Evolutionary conservation across 2,329 filamentous ascomycete species (phyloP).

Genomic region (Juglanconis oblonga): DNA sequence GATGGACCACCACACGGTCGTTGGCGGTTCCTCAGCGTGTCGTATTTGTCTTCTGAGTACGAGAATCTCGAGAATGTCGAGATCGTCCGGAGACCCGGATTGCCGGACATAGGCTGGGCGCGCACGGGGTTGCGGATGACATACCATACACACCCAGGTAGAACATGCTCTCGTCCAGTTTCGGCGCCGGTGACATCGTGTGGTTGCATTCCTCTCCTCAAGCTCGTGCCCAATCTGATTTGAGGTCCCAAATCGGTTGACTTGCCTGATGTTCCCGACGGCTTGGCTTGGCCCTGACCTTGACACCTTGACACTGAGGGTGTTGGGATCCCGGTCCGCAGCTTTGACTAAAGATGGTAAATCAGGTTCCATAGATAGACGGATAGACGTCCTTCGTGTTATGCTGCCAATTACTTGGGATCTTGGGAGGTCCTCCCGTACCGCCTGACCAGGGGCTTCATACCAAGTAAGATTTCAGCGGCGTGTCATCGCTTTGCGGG

Average conservation of each 20-base stretch:
- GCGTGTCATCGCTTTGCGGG: no score
- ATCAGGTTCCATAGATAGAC: neutral
- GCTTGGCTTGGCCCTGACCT: neutral
- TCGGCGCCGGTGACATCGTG: neutral
- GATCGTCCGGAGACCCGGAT: neutral
- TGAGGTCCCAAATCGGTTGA: neutral
- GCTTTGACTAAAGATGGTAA: neutral
- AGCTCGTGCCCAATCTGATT: neutral
- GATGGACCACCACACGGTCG: no score
- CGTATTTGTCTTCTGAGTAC: no score
- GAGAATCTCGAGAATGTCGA: neutral
- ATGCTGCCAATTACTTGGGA: constrained; percentile 1
- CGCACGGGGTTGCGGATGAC: neutral
- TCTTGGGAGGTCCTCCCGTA: neutral
- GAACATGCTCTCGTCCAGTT: no score
- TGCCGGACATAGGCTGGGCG: neutral
- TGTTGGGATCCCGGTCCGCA: neutral
- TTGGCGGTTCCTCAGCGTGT: no score
- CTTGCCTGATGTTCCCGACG: neutral
- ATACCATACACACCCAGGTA: neutral
- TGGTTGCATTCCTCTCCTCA: neutral
- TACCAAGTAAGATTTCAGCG: no score
- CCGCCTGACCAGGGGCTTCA: neutral
- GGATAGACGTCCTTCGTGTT: neutral
- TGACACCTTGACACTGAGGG: neutral